Base-by-base conservation (phyloP, 495 filamentous ascomycete species). In the Annulohypoxylon moriforme region DNA sequence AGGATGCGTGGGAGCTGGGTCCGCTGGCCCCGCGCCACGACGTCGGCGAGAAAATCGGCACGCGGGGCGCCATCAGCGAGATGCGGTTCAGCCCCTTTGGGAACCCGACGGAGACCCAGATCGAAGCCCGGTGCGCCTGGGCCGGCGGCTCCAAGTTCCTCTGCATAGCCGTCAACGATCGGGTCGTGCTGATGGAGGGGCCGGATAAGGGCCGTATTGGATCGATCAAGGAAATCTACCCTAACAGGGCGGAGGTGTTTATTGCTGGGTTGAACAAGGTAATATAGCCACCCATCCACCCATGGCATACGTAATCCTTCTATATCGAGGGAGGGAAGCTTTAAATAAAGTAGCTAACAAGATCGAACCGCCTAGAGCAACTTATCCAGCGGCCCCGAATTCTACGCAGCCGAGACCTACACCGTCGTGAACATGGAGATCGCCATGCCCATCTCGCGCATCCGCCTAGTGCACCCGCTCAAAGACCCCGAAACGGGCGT, bases 161-260 rank as follows among this genome's bases (percentile, higher is more conserved):
- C 67, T 90, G 91, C 62, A 84, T 98, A 69, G 86, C 83, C 14
- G 75, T 79, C 7, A 89, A 88, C 8, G 94, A 98, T 74, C 85
- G 94, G 60, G 92, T 97, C 31, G 92, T 93, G 36, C 77, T 97
- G 33, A 81, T 91, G 49, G 89, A 90, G 55, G 94, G 94, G 20
- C 83, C 83, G 64, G 91, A 94, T 68, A 91, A 89, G 82, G 93
- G 93, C 64, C 91, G 90, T 80, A 97, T 99, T 81, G 90, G 90
- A 27, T 81, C 80, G 31, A 87, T 98, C 29, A 74, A 60, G 50
- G 71, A 78, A n/a, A 83, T 97, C 36, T 81, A 91, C 64, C 75
- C 75, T 18, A 80, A 85, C 1, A 84, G 72, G 40, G 88, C 90
- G 72, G 85, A 84, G 47, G 82, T 95, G 31, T 77, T 76, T 2